phyloP scores from a whole-genome alignment of 2,329 filamentous ascomycete genomes.

The Didymellaceae sp. region DNA sequence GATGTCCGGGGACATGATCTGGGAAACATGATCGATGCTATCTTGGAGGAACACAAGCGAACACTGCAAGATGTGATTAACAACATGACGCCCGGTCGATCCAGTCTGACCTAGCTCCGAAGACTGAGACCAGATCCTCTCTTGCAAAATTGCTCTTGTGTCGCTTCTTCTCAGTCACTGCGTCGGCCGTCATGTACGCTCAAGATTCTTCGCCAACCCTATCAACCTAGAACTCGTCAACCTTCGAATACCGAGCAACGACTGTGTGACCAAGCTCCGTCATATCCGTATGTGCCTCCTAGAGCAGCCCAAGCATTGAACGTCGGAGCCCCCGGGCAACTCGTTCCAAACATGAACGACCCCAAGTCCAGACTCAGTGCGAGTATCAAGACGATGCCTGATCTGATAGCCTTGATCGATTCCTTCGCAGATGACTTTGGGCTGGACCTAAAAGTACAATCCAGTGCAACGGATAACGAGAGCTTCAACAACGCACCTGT shows the following conservation, averaged over 20 bases:
- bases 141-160: slow-evolving; percentile 21
- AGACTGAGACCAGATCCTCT: slow-evolving; percentile 27
- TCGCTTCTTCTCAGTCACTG: slow-evolving; percentile 5
- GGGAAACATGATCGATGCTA: slow-evolving; percentile 48
- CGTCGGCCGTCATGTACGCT: not conserved
- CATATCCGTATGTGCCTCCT: slow-evolving; percentile 23
- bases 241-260: slow-evolving; percentile 5
- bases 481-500: slow-evolving; percentile 33
- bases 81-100: slow-evolving; percentile 41
- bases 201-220: not conserved
- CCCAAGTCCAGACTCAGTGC: slow-evolving; percentile 24
- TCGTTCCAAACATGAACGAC: slow-evolving; percentile 44
- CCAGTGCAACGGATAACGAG: slow-evolving; percentile 32
- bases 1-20: slow-evolving; percentile 45
- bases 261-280: slow-evolving; percentile 19
- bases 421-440: slow-evolving; percentile 47
- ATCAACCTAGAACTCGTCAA: not conserved
- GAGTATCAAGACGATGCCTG: slow-evolving; percentile 39
- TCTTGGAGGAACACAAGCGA: slow-evolving; percentile 50
- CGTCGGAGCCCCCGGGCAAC: slow-evolving; percentile 30
- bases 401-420: slow-evolving; percentile 47
- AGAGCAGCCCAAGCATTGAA: slow-evolving; percentile 36
- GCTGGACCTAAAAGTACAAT: slow-evolving; percentile 36
- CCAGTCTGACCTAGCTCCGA: slow-evolving; percentile 25
- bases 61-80: slow-evolving; percentile 50